These are phyloP conservation scores for Juglanconis juglandina DNA, from an alignment of 2,329 filamentous ascomycete genomes.

Conservation along the genomic window DNA sequence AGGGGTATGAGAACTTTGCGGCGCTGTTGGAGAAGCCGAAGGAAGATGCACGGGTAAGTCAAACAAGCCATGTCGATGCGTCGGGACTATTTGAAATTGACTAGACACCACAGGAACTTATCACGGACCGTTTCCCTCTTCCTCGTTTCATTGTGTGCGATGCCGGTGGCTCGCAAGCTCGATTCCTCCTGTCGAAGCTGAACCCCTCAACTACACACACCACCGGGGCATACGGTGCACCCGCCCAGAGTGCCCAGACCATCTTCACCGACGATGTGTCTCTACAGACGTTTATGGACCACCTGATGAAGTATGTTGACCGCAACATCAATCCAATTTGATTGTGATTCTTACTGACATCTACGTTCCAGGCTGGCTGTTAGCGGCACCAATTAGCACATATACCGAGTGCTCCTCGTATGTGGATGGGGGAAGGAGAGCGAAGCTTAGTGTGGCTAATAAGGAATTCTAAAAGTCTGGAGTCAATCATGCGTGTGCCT, in stretches of 20 bases:
- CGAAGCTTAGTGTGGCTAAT: not conserved
- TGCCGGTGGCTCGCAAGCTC: conserved; percentile 94
- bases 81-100: not conserved
- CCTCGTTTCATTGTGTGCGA: conserved; percentile 98
- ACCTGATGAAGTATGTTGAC: conserved; percentile 88
- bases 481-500: not conserved
- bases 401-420: not conserved
- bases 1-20: conserved; percentile 96
- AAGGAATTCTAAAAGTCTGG: not conserved
- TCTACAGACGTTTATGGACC: conserved; percentile 98
- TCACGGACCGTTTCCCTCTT: conserved; percentile 95
- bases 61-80: not conserved
- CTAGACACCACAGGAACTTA: conserved; percentile 66
- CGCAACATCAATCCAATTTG: not conserved
- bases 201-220: conserved; percentile 98
- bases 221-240: conserved; percentile 84
- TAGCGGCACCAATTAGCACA: conserved; percentile 57
- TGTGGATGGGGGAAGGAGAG: not conserved
- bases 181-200: conserved; percentile 93
- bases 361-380: conserved; percentile 50
- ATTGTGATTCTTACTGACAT: conserved; percentile 17
- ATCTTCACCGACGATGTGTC: conserved; percentile 99
- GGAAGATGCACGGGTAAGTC: conserved; percentile 84
- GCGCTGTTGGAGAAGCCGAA: conserved; percentile 86
- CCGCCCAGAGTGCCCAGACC: conserved; percentile 84